Conservation (phyloP, 495 filamentous ascomycete species). For the Sordaria brevicollis region DNA sequence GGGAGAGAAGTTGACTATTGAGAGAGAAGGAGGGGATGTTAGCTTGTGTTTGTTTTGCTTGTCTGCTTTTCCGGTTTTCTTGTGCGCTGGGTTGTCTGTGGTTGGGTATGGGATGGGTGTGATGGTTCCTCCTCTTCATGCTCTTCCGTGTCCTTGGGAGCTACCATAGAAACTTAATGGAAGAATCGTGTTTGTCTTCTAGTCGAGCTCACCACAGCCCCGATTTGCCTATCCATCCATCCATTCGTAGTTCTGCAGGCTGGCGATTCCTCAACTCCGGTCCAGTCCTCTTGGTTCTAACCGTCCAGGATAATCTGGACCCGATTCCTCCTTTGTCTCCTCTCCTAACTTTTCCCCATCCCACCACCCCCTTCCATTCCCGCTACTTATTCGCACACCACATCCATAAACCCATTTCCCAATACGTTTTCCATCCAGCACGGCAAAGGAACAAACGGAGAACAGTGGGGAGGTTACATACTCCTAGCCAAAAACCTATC, state of each 20-base stretch:
- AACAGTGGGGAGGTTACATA: constrained; percentile 34
- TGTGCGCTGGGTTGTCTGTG: background rate
- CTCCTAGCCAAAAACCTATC: constrained; percentile 94
- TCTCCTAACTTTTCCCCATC: background rate
- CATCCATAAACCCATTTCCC: background rate
- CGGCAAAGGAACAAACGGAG: background rate
- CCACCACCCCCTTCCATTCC: background rate
- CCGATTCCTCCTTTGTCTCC: background rate
- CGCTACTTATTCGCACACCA: no score
- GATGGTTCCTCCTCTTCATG: background rate
- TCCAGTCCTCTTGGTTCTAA: background rate
- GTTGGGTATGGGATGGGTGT: background rate
- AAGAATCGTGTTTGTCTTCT: no score
- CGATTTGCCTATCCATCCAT: background rate
- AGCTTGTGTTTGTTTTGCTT: background rate
- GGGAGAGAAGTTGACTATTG: constrained; percentile 70
- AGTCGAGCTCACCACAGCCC: background rate
- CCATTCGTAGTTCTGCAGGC: background rate
- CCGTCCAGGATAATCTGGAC: background rate
- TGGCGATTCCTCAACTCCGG: background rate
- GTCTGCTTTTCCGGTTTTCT: background rate
- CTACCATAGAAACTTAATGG: no score
- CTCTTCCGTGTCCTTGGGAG: no score
- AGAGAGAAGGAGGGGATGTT: background rate
- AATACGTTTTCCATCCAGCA: background rate